phyloP scores from a whole-genome alignment of 225 moss, liverwort and hornwort species.

The Neckera pumila region DNA sequence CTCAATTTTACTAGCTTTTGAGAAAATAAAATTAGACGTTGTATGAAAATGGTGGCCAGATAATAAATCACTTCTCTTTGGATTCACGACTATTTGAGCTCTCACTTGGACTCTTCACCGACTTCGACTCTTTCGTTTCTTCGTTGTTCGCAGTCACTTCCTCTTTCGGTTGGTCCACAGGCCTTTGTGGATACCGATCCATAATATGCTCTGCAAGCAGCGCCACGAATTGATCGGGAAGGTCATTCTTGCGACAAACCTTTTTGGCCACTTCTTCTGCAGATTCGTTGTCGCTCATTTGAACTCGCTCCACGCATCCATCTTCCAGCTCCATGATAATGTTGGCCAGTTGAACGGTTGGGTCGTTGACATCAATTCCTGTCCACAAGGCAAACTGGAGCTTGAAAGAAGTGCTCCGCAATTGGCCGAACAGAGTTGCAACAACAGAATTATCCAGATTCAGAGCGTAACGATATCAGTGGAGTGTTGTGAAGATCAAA shows the following conservation, averaged over 20 bases:
- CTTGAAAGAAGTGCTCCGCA: neutral
- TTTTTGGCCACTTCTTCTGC: slow-evolving; percentile 22
- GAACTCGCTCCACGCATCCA: slow-evolving; percentile 12
- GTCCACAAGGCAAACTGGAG: neutral
- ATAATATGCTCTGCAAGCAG: slow-evolving; percentile 23
- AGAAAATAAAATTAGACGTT: neutral
- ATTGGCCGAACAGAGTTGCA: neutral
- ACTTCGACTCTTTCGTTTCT: neutral
- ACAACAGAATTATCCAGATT: neutral
- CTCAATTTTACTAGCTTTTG: slow-evolving; percentile 6
- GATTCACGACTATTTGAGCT: neutral
- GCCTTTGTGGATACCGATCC: slow-evolving; percentile 15
- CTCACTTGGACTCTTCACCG: neutral
- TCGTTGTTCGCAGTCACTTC: neutral
- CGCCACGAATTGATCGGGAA: slow-evolving; percentile 18
- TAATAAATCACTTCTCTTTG: neutral
- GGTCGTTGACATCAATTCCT: slow-evolving; percentile 3
- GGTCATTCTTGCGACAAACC: slow-evolving; percentile 16
- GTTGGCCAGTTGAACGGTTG: slow-evolving; percentile 6
- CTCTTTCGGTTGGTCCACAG: neutral
- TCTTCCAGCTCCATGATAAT: slow-evolving; percentile 25
- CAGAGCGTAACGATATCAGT: neutral
- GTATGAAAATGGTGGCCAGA: neutral
- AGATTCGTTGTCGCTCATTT: slow-evolving; percentile 19
- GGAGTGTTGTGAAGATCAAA: neutral